Percentiles rank a stretch among this genome's conserved stretches.
Evolutionary conservation across 2,329 filamentous ascomycete species (phyloP).

Genomic region (Phyllosticta citrichinensis): DNA sequence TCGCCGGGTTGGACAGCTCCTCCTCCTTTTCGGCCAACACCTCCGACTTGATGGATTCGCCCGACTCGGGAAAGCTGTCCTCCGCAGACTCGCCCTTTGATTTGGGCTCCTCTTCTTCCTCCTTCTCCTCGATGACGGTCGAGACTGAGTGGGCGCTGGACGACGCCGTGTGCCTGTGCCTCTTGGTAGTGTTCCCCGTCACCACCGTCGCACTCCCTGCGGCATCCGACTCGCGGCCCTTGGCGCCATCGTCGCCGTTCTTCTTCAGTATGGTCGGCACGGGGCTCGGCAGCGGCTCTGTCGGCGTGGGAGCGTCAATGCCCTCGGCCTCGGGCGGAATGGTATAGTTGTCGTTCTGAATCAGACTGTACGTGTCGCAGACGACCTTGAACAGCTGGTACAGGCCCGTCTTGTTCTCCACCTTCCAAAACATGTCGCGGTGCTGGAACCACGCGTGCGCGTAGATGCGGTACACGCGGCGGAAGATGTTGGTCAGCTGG

Average conservation of each 20-base stretch:
- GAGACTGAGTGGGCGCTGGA: conserved; percentile 63
- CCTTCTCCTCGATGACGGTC: conserved; percentile 73
- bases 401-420: conserved; percentile 81
- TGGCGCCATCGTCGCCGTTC: conserved; percentile 13
- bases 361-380: conserved; percentile 80
- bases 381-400: conserved; percentile 97
- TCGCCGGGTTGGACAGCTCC: not conserved
- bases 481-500: conserved; percentile 90
- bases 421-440: conserved; percentile 85
- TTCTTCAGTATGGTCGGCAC: conserved; percentile 27
- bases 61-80: conserved; percentile 15
- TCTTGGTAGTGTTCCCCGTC: conserved; percentile 61
- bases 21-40: conserved; percentile 7
- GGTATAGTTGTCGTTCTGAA: conserved; percentile 92
- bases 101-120: conserved; percentile 48
- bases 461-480: conserved; percentile 89
- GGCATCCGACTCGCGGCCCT: conserved; percentile 10
- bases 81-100: conserved; percentile 16
- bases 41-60: conserved; percentile 1
- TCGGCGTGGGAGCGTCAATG: conserved; percentile 40
- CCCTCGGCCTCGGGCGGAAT: conserved; percentile 89
- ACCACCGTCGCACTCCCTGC: conserved; percentile 37
- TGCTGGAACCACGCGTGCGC: conserved; percentile 99
- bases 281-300: conserved; percentile 8
- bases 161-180: conserved; percentile 74